Percentiles rank a stretch among this genome's conserved stretches.
Conservation (phyloP, 2,329 filamentous ascomycete species). For the Torrubiella hemipterigena region DNA sequence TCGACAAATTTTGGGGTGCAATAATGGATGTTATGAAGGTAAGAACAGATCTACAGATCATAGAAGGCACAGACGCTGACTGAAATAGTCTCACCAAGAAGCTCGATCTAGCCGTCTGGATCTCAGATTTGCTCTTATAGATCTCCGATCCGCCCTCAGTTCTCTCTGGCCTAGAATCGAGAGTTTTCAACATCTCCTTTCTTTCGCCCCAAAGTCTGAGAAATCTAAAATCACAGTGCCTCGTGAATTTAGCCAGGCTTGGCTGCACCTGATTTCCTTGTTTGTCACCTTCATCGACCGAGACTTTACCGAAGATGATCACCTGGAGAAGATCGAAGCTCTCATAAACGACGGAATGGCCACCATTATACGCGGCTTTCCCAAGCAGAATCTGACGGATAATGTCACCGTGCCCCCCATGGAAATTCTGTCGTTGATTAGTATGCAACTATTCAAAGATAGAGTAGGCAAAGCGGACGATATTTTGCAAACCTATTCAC, state of each 20-base stretch:
- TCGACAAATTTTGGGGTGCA: conserved; percentile 32
- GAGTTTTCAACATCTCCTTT: conserved; percentile 16
- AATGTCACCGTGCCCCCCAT: conserved; percentile 26
- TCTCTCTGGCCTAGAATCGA: too few species aligned
- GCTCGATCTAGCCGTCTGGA: conserved; percentile 8
- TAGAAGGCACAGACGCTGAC: too few species aligned
- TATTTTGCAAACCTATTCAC: conserved; percentile 28
- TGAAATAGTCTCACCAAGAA: conserved; percentile 10
- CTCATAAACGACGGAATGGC: conserved; percentile 22
- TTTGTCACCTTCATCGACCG: conserved; percentile 16
- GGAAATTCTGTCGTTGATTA: conserved; percentile 28
- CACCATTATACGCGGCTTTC: conserved; percentile 21
- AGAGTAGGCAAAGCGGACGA: conserved; percentile 22
- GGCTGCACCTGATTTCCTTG: conserved; percentile 28
- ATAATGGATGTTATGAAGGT: conserved; percentile 16
- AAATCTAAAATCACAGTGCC: conserved; percentile 20
- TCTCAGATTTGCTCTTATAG: conserved; percentile 1
- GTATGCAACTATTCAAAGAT: conserved; percentile 25
- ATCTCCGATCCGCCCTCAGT: too few species aligned
- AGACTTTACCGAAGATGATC: conserved; percentile 13
- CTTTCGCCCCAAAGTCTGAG: conserved; percentile 14
- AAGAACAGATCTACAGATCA: too few species aligned
- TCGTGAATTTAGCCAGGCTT: conserved; percentile 23
- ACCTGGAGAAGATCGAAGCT: conserved; percentile 16
- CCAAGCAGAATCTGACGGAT: conserved; percentile 18